These are phyloP conservation scores for Xerocomellus amylosporus DNA, from an alignment of 768 basidiomycete genomes.

Conservation along the genomic window DNA sequence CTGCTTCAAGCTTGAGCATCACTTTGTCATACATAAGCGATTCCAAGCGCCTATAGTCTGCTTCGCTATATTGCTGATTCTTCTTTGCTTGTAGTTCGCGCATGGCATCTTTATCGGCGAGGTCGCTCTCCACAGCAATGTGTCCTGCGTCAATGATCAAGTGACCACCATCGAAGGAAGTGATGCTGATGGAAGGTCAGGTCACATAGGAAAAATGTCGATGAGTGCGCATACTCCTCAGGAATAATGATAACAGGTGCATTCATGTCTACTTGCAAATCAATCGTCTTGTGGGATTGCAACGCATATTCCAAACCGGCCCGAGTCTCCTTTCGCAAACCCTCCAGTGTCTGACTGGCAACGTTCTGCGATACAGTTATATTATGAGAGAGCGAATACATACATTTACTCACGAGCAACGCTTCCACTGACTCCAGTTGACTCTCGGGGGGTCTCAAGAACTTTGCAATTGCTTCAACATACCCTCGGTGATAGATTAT, in stretches of 20 bases:
- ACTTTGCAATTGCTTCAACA: constrained; percentile 85
- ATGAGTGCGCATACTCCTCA: constrained; percentile 61
- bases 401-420: constrained; percentile 57
- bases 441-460: constrained; percentile 91
- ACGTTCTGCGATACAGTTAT: constrained; percentile 55
- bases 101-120: constrained; percentile 80
- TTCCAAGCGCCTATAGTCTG: constrained; percentile 83
- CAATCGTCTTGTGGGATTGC: constrained; percentile 91
- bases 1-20: constrained; percentile 75
- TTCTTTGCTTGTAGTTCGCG: constrained; percentile 79
- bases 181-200: constrained; percentile 53
- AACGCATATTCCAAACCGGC: constrained; percentile 92
- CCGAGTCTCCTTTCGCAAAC: constrained; percentile 88
- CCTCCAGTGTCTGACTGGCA: constrained; percentile 91
- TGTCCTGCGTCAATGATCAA: constrained; percentile 95
- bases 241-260: constrained; percentile 97
- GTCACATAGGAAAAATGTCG: constrained; percentile 14
- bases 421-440: constrained; percentile 96
- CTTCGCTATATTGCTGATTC: constrained; percentile 78
- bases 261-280: constrained; percentile 94
- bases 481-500: constrained; percentile 95
- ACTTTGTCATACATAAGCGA: constrained; percentile 95
- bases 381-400: not conserved
- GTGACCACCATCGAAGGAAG: constrained; percentile 73
- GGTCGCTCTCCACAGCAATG: constrained; percentile 87